These are phyloP conservation scores for Plectosphaerella cucumerina DNA, from an alignment of 2,329 filamentous ascomycete genomes.

Conservation along the genomic window DNA sequence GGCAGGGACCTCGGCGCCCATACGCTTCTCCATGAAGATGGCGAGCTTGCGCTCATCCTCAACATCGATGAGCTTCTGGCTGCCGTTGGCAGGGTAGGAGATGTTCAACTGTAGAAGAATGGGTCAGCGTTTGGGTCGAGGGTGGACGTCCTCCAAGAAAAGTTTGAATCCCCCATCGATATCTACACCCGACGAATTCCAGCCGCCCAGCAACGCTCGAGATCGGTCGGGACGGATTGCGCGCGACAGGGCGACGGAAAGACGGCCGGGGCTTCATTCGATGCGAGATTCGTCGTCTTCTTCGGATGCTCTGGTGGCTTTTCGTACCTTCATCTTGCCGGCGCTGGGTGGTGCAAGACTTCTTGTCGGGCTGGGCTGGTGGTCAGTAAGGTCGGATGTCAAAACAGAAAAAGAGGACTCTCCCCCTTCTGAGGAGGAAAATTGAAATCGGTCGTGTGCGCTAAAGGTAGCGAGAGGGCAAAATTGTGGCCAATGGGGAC, in stretches of 20 bases:
- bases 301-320: neutral
- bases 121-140: conserved; percentile 24
- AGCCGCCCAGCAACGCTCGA: too few relatives aligned
- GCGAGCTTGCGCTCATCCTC: conserved; percentile 99
- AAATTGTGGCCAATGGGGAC: conserved; percentile 25
- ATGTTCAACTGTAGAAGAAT: conserved; percentile 53
- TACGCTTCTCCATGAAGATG: conserved; percentile 98
- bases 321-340: conserved; percentile 45
- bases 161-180: too few relatives aligned
- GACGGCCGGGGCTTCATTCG: too few relatives aligned
- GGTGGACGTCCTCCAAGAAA: too few relatives aligned
- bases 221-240: too few relatives aligned
- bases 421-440: conserved; percentile 24
- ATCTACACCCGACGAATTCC: too few relatives aligned
- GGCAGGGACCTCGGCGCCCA: conserved; percentile 87
- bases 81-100: conserved; percentile 96
- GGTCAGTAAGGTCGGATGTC: conserved; percentile 9
- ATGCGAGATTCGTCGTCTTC: too few relatives aligned
- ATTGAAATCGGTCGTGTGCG: conserved; percentile 26
- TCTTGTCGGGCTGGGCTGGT: conserved; percentile 34
- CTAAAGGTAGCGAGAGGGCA: conserved; percentile 27
- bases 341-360: conserved; percentile 40
- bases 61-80: conserved; percentile 98
- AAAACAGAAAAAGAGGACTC: conserved; percentile 2
- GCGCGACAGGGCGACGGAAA: too few relatives aligned